These are phyloP conservation scores for Ehretia macrophylla DNA, from an alignment of 257 asterid genomes.

Conservation along the genomic window DNA sequence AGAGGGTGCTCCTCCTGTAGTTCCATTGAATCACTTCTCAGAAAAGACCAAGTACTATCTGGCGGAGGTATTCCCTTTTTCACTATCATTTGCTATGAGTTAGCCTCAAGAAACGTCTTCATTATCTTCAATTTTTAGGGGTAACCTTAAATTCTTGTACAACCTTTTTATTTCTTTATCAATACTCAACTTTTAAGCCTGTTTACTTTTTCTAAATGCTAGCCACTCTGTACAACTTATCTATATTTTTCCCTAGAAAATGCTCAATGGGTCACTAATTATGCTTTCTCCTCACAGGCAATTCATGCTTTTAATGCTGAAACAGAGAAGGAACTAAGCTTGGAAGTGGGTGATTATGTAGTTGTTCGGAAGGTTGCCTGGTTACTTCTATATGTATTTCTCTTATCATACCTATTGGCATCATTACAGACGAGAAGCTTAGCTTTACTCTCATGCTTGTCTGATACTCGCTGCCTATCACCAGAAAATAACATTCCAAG, in stretches of 20 bases:
- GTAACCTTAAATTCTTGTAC: neutral
- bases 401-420: neutral
- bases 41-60: constrained; percentile 80
- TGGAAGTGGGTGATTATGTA: constrained; percentile 74
- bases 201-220: neutral
- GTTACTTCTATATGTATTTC: neutral
- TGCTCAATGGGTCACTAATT: constrained; percentile 7
- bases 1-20: constrained; percentile 93
- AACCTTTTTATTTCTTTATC: neutral
- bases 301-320: constrained; percentile 71
- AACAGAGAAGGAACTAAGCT: constrained; percentile 79
- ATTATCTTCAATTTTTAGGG: neutral
- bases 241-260: neutral
- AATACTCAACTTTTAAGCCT: neutral
- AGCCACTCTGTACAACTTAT: neutral
- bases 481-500: too few relatives aligned
- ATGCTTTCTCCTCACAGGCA: constrained; percentile 39
- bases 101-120: neutral
- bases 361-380: constrained; percentile 76
- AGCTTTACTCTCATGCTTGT: neutral
- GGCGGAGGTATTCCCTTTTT: constrained; percentile 67
- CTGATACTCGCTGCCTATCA: too few relatives aligned
- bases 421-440: neutral
- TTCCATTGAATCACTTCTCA: constrained; percentile 44
- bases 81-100: neutral